Evolutionary conservation across 1,139 yeast genomes (phyloP).

Genomic region (Meyerozyma athensensis): DNA sequence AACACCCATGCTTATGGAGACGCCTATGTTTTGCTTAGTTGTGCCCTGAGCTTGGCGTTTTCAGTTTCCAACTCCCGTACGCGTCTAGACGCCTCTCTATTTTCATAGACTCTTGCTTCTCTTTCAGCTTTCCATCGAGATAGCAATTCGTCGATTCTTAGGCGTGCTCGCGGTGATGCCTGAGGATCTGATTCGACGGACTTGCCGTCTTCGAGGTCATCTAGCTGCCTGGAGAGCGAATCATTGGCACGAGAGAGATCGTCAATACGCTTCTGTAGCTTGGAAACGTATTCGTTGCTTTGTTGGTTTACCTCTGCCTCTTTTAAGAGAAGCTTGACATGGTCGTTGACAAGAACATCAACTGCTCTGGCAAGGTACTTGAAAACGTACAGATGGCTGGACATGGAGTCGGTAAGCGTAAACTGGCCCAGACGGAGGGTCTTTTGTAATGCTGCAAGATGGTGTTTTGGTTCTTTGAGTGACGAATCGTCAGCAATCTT

Average conservation of each 20-base stretch:
- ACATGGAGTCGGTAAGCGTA: neutral
- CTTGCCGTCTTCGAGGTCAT: slow-evolving; percentile 11
- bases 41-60: slow-evolving; percentile 36
- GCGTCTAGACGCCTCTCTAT: slow-evolving; percentile 48
- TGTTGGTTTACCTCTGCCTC: slow-evolving; percentile 23
- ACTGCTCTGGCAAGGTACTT: slow-evolving; percentile 58
- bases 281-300: slow-evolving; percentile 21
- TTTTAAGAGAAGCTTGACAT: slow-evolving; percentile 40
- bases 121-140: slow-evolving; percentile 67
- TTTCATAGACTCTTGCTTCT: slow-evolving; percentile 61
- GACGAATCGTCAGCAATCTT: slow-evolving; percentile 57
- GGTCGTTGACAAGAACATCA: slow-evolving; percentile 53
- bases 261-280: slow-evolving; percentile 28
- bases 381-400: slow-evolving; percentile 46
- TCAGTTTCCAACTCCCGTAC: slow-evolving; percentile 54
- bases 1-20: neutral
- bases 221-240: slow-evolving; percentile 18
- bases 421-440: slow-evolving; percentile 11
- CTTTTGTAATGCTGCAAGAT: slow-evolving; percentile 36
- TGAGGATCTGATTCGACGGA: slow-evolving; percentile 5
- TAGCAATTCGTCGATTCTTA: slow-evolving; percentile 58
- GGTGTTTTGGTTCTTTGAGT: slow-evolving; percentile 50
- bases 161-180: slow-evolving; percentile 31
- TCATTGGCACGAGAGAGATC: slow-evolving; percentile 27
- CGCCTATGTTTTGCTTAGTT: neutral